Base-by-base conservation (phyloP, 495 filamentous ascomycete genomes). In the Penicillium antarcticum region DNA sequence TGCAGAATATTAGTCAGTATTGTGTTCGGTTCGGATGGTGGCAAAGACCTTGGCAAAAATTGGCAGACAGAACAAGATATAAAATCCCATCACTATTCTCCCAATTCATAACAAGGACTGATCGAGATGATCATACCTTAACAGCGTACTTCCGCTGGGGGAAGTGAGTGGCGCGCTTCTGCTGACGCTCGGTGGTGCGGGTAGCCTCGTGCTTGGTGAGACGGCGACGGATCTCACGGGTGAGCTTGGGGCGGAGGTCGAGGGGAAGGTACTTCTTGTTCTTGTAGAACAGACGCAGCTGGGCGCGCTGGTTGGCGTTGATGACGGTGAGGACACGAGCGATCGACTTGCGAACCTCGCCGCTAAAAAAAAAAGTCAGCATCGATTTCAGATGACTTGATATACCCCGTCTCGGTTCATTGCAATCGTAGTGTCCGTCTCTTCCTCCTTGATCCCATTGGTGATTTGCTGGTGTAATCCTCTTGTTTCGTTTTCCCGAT, bases 221-320 rank as follows among this genome's bases (percentile, higher is more conserved):
- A 60, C 88, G 80, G 75, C 94, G 87, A 61, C 94, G 88, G 76
- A 97, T 90, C 63, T 90, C 94, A 58, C 95, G 90, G 68, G 94
- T 99, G 79, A 88, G 82, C 87, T 97, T 96, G 69, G 90, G 80
- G 71, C 94, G 87, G 78, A 98, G 90, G 74, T 97, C 94, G 64
- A 97, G 89, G 49, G 91, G 92, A 35, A 91, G 78, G 83, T 96
- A 97, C 81, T 97, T 97, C 88, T 97, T 97, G 83, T 84, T 85
- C 83, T 95, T 94, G 84, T 99, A 99, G 87, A 97, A 97, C 59
- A 99, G 78, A 68, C 94, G 92, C 64, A 99, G 88, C 78, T 97
- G 94, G 48, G 90, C 80, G 68, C 94, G 86, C 82, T 97, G 95
- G 83, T 92, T 97, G 74, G 88, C 85, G 84, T 97, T 97, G 86